phyloP scores from a whole-genome alignment of 2,329 filamentous ascomycete species.

The Botryotinia narcissicola region DNA sequence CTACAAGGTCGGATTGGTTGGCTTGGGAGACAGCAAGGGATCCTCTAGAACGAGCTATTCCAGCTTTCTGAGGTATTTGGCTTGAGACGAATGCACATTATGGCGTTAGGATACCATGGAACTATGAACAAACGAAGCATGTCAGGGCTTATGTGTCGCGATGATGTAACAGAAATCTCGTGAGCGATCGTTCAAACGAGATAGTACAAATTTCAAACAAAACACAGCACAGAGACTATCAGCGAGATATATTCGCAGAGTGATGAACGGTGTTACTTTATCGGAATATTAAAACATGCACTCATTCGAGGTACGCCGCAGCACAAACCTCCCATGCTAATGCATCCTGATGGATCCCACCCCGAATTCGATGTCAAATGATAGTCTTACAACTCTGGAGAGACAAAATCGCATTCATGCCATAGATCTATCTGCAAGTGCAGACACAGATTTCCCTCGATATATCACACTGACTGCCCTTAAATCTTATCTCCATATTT shows the following conservation, averaged over 20 bases:
- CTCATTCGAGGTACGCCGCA: neutral
- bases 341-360: neutral
- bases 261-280: neutral
- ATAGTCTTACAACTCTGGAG: neutral
- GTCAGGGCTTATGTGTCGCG: neutral
- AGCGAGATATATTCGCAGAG: neutral
- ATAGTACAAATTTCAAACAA: neutral
- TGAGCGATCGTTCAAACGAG: neutral
- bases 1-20: slow-evolving; percentile 94
- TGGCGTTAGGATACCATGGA: slow-evolving; percentile 12
- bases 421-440: neutral
- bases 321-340: neutral
- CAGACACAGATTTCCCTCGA: neutral
- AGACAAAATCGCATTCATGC: neutral
- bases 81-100: neutral
- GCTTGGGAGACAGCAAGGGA: slow-evolving; percentile 70
- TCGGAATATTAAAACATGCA: neutral
- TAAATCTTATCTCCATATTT: neutral
- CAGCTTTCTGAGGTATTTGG: slow-evolving; percentile 35
- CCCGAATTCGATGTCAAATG: neutral
- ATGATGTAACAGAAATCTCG: neutral
- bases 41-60: slow-evolving; percentile 38
- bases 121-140: neutral
- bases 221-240: neutral
- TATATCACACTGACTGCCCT: neutral